phyloP scores from a whole-genome alignment of 164 flowering plant genomes.

The Magnolia officinalis region DNA sequence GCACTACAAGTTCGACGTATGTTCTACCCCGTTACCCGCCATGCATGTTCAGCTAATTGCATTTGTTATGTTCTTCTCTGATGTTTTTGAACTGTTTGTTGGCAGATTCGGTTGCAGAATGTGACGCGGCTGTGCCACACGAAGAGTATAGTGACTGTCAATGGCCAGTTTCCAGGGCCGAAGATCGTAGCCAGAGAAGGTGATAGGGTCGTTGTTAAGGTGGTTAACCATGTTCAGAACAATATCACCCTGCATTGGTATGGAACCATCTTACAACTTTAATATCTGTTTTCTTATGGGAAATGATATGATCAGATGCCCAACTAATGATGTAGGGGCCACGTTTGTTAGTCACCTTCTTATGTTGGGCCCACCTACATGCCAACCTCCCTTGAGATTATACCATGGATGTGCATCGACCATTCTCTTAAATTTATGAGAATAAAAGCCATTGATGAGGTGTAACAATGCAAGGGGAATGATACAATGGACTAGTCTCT shows the following conservation, averaged over 20 bases:
- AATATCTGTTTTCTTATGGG: neutral
- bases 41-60: neutral
- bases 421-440: too few species aligned
- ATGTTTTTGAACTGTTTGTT: neutral
- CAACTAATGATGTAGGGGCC: too few species aligned
- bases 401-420: too few species aligned
- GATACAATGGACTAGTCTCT: too few species aligned
- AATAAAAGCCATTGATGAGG: too few species aligned
- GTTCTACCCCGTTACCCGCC: slow-evolving; percentile 21
- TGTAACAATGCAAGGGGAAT: too few species aligned
- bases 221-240: slow-evolving; percentile 51
- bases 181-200: slow-evolving; percentile 62
- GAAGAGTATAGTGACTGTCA: slow-evolving; percentile 58
- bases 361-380: too few species aligned
- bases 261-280: neutral
- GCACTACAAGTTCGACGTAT: slow-evolving; percentile 39
- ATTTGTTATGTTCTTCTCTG: neutral
- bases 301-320: neutral
- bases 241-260: slow-evolving; percentile 62
- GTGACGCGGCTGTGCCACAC: slow-evolving; percentile 62
- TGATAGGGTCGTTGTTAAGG: slow-evolving; percentile 52
- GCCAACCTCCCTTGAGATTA: too few species aligned
- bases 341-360: too few species aligned
- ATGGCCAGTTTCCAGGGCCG: slow-evolving; percentile 69
- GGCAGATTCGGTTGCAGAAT: slow-evolving; percentile 54